These are phyloP conservation scores for Anisodus tanguticus DNA, from an alignment of 257 asterid species.

Conservation along the genomic window DNA sequence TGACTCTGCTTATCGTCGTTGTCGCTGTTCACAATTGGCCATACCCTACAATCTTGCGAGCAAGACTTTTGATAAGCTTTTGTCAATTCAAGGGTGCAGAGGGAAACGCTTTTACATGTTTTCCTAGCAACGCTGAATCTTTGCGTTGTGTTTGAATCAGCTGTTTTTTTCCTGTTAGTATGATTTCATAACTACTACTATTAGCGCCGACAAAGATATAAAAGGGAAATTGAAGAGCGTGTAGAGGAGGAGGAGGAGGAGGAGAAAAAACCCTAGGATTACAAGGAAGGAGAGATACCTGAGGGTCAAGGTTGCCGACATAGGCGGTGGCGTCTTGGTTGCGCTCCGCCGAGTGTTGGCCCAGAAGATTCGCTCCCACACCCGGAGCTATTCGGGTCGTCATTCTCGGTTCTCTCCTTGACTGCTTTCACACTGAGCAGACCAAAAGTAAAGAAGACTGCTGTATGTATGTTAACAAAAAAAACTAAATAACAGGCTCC, in stretches of 20 bases:
- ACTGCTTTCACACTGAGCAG: not conserved
- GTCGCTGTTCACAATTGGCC: too few species aligned
- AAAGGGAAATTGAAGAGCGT: not conserved
- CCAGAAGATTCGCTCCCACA: slow-evolving; percentile 91
- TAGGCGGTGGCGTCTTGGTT: slow-evolving; percentile 97
- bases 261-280: slow-evolving; percentile 30
- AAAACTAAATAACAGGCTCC: not conserved
- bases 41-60: too few species aligned
- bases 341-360: slow-evolving; percentile 98
- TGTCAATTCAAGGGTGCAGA: not conserved
- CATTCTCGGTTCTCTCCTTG: slow-evolving; percentile 36
- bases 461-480: not conserved
- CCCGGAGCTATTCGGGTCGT: slow-evolving; percentile 96
- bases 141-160: not conserved
- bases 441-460: not conserved
- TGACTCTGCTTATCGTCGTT: too few species aligned
- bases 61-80: not conserved
- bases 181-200: too few species aligned
- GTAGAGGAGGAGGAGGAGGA: not conserved
- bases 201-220: not conserved
- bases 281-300: slow-evolving; percentile 40
- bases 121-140: not conserved
- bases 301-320: slow-evolving; percentile 90
- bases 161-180: not conserved
- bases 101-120: not conserved